Conservation (phyloP, 2,329 filamentous ascomycete genomes). For the Fusarium redolens region DNA sequence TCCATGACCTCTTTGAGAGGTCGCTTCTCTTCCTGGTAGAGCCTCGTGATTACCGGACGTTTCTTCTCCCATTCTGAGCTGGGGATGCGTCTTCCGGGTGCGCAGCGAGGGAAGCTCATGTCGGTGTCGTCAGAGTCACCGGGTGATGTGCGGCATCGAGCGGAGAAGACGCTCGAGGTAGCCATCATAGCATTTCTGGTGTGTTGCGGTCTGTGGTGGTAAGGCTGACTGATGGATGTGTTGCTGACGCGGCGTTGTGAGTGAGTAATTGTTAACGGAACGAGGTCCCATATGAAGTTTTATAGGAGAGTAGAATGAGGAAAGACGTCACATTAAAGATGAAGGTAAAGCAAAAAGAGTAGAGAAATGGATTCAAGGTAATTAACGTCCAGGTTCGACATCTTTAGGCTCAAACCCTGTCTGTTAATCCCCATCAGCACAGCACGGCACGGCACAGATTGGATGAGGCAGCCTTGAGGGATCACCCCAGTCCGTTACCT, state of each 20-base stretch:
- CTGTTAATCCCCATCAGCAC: slow-evolving; percentile 7
- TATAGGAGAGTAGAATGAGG: not conserved
- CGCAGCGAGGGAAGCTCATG: slow-evolving; percentile 40
- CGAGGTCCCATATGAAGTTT: not conserved
- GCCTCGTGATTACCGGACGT: slow-evolving; percentile 50
- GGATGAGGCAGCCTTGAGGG: slow-evolving; percentile 29
- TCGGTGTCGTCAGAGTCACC: slow-evolving; percentile 47
- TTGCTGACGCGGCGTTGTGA: slow-evolving; percentile 6
- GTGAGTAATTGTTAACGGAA: not conserved
- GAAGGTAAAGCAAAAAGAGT: not conserved
- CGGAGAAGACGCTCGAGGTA: slow-evolving; percentile 36
- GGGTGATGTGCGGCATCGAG: slow-evolving; percentile 41
- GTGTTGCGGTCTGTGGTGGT: not conserved
- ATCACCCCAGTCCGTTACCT: not conserved
- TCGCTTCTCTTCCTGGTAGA: slow-evolving; percentile 56
- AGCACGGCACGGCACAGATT: slow-evolving; percentile 5
- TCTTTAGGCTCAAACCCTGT: slow-evolving; percentile 9
- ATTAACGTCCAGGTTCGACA: slow-evolving; percentile 1
- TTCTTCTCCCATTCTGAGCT: slow-evolving; percentile 50
- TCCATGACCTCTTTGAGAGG: slow-evolving; percentile 56
- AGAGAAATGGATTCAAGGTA: slow-evolving; percentile 1
- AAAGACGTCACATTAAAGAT: slow-evolving; percentile 17
- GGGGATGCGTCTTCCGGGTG: slow-evolving; percentile 48
- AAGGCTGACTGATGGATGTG: not conserved
- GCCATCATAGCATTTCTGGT: slow-evolving; percentile 36